Evolutionary conservation across 768 basidiomycete species (phyloP).

Genomic region (Boletus pseudo-olivaceus): DNA sequence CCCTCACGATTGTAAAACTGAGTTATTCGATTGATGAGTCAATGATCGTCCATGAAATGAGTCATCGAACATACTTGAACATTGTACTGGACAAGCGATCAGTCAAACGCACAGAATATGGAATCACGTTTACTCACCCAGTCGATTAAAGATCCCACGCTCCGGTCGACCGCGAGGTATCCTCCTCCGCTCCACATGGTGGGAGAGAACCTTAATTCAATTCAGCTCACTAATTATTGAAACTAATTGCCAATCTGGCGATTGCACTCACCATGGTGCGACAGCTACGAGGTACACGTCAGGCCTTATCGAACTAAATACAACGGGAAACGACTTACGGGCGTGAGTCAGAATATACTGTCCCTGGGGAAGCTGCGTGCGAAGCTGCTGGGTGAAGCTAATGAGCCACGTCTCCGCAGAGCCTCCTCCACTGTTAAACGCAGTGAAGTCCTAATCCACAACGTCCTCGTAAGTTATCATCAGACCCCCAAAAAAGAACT

Average conservation of each 20-base stretch:
- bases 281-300: conserved; percentile 11
- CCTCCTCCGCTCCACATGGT: conserved; percentile 27
- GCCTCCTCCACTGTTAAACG: conserved; percentile 36
- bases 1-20: conserved; percentile 32
- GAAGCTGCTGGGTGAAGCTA: conserved; percentile 33
- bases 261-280: conserved; percentile 20
- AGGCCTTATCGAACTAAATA: background rate
- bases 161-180: conserved; percentile 36
- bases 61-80: conserved; percentile 33
- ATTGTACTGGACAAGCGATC: conserved; percentile 27
- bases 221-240: background rate
- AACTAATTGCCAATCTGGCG: background rate
- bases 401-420: conserved; percentile 36
- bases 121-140: conserved; percentile 31
- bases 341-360: conserved; percentile 35
- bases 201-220: conserved; percentile 19
- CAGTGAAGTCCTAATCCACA: conserved; percentile 30
- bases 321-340: conserved; percentile 23
- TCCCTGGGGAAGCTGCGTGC: conserved; percentile 30
- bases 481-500: background rate
- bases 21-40: background rate
- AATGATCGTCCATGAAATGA: background rate
- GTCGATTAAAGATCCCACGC: conserved; percentile 44
- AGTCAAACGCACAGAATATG: background rate
- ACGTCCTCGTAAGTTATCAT: background rate